A percentile compares a stretch with the other conserved stretches of the same genome.
Conservation (phyloP, 2,329 filamentous ascomycete genomes). For the Chalaropsis thielavioides region DNA sequence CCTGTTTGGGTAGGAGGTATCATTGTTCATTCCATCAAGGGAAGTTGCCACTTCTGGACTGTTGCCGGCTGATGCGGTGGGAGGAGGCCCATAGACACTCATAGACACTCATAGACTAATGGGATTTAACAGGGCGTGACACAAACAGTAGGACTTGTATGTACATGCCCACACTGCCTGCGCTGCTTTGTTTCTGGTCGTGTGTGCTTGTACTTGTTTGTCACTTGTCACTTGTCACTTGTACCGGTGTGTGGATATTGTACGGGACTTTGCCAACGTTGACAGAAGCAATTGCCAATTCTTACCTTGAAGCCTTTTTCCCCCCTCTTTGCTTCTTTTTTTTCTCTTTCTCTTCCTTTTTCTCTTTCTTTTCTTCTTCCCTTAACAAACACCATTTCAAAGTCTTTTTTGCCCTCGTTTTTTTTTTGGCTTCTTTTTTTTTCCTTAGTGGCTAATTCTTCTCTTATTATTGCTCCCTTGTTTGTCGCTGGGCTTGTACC, state of each 20-base stretch:
- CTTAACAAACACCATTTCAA: slow-evolving; percentile 3
- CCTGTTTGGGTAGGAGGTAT: background rate
- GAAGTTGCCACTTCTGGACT: background rate
- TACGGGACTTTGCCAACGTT: background rate
- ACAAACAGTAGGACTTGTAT: too few relatives aligned
- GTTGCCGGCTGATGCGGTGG: background rate
- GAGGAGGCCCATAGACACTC: too few relatives aligned
- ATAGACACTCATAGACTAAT: background rate
- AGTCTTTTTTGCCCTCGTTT: slow-evolving; percentile 13
- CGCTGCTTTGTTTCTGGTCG: background rate
- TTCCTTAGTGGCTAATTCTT: too few relatives aligned
- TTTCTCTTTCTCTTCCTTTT: background rate
- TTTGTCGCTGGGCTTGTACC: background rate
- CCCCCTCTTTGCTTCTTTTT: slow-evolving; percentile 4
- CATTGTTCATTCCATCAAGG: background rate
- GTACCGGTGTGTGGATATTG: too few relatives aligned
- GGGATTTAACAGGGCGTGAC: too few relatives aligned
- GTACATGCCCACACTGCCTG: too few relatives aligned
- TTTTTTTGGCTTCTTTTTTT: slow-evolving; percentile 15
- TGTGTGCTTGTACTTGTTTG: background rate
- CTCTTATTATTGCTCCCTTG: background rate
- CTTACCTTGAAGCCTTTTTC: background rate
- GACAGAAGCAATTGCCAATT: background rate
- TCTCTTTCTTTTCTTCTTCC: slow-evolving; percentile 7
- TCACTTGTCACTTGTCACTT: too few relatives aligned